Evolutionary conservation across 2,329 filamentous ascomycete species (phyloP).

Genomic region (Sclerotiophoma versabilis): DNA sequence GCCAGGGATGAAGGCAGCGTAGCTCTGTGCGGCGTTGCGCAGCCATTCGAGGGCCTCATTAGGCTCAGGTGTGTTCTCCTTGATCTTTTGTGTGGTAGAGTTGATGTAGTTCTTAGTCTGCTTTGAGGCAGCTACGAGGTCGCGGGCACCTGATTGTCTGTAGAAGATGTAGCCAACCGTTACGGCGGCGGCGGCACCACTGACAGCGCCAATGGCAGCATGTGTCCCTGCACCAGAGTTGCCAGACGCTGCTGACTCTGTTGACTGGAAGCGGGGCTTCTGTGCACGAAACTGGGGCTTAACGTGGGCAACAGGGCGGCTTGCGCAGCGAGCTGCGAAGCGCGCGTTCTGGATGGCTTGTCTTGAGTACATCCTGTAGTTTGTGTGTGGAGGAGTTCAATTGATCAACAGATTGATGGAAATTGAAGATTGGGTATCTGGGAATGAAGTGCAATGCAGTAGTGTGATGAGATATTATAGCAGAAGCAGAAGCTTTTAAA

Average conservation of each 20-base stretch:
- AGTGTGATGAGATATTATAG: conserved; percentile 2
- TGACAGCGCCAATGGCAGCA: conserved; percentile 57
- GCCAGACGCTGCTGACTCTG: conserved; percentile 31
- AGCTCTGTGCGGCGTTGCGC: conserved; percentile 70
- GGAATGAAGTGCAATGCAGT: conserved; percentile 5
- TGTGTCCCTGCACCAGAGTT: conserved; percentile 41
- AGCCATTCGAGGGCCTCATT: conserved; percentile 73
- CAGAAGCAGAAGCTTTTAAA: conserved; percentile 8
- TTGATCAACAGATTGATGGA: conserved; percentile 6
- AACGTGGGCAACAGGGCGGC: conserved; percentile 33
- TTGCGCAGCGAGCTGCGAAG: conserved; percentile 38
- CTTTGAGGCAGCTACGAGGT: conserved; percentile 58
- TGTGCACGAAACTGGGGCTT: conserved; percentile 40
- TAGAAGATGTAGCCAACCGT: conserved; percentile 61
- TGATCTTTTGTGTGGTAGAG: conserved; percentile 65
- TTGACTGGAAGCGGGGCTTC: conserved; percentile 45
- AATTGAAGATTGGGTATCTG: conserved; percentile 1
- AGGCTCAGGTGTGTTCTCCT: conserved; percentile 68
- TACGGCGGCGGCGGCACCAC: conserved; percentile 59
- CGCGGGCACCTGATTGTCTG: conserved; percentile 60
- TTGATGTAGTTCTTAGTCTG: conserved; percentile 68
- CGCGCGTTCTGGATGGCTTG: conserved; percentile 42
- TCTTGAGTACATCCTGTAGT: conserved; percentile 42
- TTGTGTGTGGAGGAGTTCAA: conserved; percentile 9
- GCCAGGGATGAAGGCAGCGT: conserved; percentile 75